A percentile compares a stretch with the other conserved stretches of the same genome.
Conservation (phyloP, 2,329 filamentous ascomycete species). For the Fusarium dimerum region DNA sequence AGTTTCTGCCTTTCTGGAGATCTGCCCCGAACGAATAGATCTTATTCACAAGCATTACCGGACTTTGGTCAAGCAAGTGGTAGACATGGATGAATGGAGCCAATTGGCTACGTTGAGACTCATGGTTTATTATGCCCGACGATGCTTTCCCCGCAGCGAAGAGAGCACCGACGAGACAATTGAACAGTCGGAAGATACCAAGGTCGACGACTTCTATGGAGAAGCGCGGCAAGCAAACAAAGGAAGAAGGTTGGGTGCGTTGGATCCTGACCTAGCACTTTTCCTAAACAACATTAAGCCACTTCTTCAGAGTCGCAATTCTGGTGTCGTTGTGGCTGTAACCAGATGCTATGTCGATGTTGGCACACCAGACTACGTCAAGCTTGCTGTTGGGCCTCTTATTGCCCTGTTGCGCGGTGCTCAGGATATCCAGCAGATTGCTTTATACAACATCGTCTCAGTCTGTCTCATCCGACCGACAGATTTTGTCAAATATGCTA, state of each 20-base stretch:
- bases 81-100: constrained; percentile 99
- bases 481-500: constrained; percentile 84
- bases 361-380: constrained; percentile 75
- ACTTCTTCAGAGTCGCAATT: constrained; percentile 90
- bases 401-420: constrained; percentile 82
- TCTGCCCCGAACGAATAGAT: constrained; percentile 86
- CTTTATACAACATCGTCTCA: constrained; percentile 93
- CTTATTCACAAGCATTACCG: constrained; percentile 91
- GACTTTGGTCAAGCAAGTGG: constrained; percentile 80
- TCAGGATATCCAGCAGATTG: constrained; percentile 85
- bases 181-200: constrained; percentile 33
- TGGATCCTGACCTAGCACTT: constrained; percentile 82
- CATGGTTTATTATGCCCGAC: constrained; percentile 81
- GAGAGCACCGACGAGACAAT: constrained; percentile 52
- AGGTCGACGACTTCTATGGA: constrained; percentile 78
- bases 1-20: constrained; percentile 82
- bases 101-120: constrained; percentile 82
- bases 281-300: constrained; percentile 78
- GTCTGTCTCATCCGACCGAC: constrained; percentile 76
- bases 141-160: constrained; percentile 77
- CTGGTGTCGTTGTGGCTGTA: constrained; percentile 87
- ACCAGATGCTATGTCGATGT: constrained; percentile 83
- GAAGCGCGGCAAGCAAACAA: constrained; percentile 52
- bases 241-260: constrained; percentile 49
- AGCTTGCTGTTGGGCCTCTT: constrained; percentile 76